Base-by-base conservation (phyloP, 495 filamentous ascomycete genomes). In the Neurospora sp. region DNA sequence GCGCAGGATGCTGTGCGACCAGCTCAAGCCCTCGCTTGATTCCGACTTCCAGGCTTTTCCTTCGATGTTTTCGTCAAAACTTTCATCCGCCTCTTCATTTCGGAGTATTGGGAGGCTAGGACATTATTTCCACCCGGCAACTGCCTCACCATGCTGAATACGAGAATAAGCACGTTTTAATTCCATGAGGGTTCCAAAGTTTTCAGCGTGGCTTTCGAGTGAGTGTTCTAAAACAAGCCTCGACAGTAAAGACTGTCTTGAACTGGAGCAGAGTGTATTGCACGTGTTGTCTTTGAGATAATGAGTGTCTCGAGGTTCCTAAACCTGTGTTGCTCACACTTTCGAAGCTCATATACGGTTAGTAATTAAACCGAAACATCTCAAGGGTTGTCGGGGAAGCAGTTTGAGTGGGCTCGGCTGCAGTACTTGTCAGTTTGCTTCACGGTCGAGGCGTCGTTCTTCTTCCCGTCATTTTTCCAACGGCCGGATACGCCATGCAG, bases 251-350 rank as follows among this genome's bases (percentile, higher is more conserved):
- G 70, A 38, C 73, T 77, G 75, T 79, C 74, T 79, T 35, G 69
- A 72, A 45, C 41, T 74, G 73, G 71, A 72, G 72, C 70, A 44
- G 48, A 69, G 73, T 73, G 31, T 70, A 72, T 73, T 76, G 69
- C 73, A 76, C 76, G 72, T 78, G 76, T 72, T 78, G 75, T 76
- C 74, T 75, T 75, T 61, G 31, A 71, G 20, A 42, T 74, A 68
- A 74, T 76, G 73, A 75, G 42, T 78, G 74, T 79, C 73, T 77
- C 53, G 35, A 35, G 27, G 5, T 65, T 65, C 14, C 53, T 35
- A 37, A 65, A 65, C 53, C 6, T 65, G 53, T 65, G 53, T 35
- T 17, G 53, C 53, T 17, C 27, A 35, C 53, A 65, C 27, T 37
- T 65, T 65, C 27, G 6, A 65, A 65, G 53, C 27, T 65, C 53